These are phyloP conservation scores for Crithidia expoeki DNA, from an alignment of 208 protist species.

Conservation along the genomic window DNA sequence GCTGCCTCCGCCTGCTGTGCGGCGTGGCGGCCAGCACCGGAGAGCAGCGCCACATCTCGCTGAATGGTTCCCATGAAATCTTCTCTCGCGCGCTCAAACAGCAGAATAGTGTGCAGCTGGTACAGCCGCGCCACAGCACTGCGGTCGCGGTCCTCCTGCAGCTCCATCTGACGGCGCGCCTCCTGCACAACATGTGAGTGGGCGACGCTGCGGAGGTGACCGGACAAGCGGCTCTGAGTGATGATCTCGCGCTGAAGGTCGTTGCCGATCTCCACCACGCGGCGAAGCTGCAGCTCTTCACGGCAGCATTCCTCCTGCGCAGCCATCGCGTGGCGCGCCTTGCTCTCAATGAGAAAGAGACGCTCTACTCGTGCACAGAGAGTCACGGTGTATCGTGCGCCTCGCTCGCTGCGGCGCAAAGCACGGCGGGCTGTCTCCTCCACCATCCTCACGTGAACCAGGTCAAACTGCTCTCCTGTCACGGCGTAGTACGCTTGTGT, in stretches of 20 bases:
- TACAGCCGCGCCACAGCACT: slow-evolving; percentile 19
- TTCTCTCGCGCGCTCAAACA: slow-evolving; percentile 14
- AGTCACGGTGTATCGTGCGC: background rate
- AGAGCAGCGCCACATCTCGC: slow-evolving; percentile 31
- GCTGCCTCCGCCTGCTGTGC: slow-evolving; percentile 8
- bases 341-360: slow-evolving; percentile 15
- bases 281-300: slow-evolving; percentile 38
- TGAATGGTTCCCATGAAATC: slow-evolving; percentile 26
- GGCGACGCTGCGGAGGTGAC: slow-evolving; percentile 20
- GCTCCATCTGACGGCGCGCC: slow-evolving; percentile 16
- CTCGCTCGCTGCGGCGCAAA: slow-evolving; percentile 10
- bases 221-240: slow-evolving; percentile 7
- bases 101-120: slow-evolving; percentile 21
- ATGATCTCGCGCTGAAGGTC: slow-evolving; percentile 39
- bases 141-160: slow-evolving; percentile 25
- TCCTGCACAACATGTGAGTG: slow-evolving; percentile 13
- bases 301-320: slow-evolving; percentile 27
- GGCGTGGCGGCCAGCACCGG: slow-evolving; percentile 5
- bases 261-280: slow-evolving; percentile 58
- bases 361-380: background rate
- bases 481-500: slow-evolving; percentile 2
- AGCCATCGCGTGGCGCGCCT: slow-evolving; percentile 9
- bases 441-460: slow-evolving; percentile 17
- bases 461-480: background rate
- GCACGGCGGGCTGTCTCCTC: slow-evolving; percentile 41